Evolutionary conservation across 306 rosid species (phyloP), one percentile per base, ranked within the genome.

Genomic region (Inga leiocalycina): DNA sequence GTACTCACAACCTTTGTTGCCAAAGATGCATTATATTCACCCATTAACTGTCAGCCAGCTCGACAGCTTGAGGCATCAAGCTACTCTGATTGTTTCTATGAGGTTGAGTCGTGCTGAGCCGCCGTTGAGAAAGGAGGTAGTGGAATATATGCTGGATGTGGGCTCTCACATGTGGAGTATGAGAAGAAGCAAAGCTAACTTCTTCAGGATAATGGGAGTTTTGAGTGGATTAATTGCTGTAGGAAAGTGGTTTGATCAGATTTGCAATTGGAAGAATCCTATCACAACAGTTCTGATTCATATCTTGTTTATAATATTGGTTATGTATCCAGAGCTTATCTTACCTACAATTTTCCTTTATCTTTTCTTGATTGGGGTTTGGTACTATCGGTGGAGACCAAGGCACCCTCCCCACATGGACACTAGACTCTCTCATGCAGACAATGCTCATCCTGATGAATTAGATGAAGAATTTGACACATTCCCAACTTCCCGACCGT

Each of bases 341-440:
- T 84, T 93, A 51, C 99, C 99, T 20, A 95, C 99, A 59, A 91
- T 95, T 81, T 95, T 95, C 90, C 97, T 95, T 71, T 95, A 95
- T 88, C 98, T 95, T 51, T 95, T 95, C 89, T 83, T 95, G 93
- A 95, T 95, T 73, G 99, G 99, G 67, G 92, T 95, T 24, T 95
- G 99, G 99, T 92, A 95, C 88, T 95, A 95, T 69, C 87, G 99
- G 76, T 93, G 99, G 99, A 92, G 99, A 86, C 94, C 99, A 16
- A 92, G 98, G 86, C 98, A 95, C 79, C 99, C 99, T 81, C 99
- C 99, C 81, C 97, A 95, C 94, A 95, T 95, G 99, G 99, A 95
- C 94, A 95, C 98, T 32, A 91, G 97, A 1, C 96, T 95, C 81
- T 95, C 99, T 2, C 96, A 93, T 0, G 99, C 99, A 0, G 98